Base-by-base conservation (phyloP, 805 yeast species). In the Barnettozyma sp. region DNA sequence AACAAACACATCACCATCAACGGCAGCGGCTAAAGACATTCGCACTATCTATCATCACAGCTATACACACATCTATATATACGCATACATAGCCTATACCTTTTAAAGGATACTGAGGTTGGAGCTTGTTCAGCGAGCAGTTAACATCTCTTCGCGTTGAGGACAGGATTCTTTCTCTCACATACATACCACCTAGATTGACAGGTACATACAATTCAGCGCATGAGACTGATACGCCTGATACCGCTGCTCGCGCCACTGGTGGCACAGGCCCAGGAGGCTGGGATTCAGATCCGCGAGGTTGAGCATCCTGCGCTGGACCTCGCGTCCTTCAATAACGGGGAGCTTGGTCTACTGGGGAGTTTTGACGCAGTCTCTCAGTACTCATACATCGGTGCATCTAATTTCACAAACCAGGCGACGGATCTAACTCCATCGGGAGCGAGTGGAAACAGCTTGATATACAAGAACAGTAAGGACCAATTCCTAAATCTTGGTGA, bases 361-460 rank as follows among this genome's bases (percentile, higher is more conserved):
- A 46, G 55, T 36, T 66, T 56, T 38, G 60, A 56, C 33, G 65
- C 64, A 11, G 46, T 65, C 11, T 53, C 70, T 5, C 42, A 38
- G 12, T 56, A 58, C 42, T 33, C 43, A 18, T 67, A 63, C 39
- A 40, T 39, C 11, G 70, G 67, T 9, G 59, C 60, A 24, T 56
- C 58, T 16, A 49, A 59, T 34, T 49, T 56, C 47, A 45, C 56
- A 12, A 48, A 45, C 26, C 55, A 53, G 22, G 35, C 29, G 3
- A 4, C 22, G 12, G 43, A 44, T 28, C 20, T 22, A 9, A 12
- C 24, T 22, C 12, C 24, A 22, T n/a, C n/a, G 9, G 27, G 30
- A 8, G 35, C 36, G 7, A 23, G 38, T 13, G n/a, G n/a, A n/a
- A 50, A 52, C 21, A 43, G 44, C 18, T 36, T 53, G 2, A 46